Conservation (phyloP, 2,329 filamentous ascomycete species). For the Nakataea oryzae region DNA sequence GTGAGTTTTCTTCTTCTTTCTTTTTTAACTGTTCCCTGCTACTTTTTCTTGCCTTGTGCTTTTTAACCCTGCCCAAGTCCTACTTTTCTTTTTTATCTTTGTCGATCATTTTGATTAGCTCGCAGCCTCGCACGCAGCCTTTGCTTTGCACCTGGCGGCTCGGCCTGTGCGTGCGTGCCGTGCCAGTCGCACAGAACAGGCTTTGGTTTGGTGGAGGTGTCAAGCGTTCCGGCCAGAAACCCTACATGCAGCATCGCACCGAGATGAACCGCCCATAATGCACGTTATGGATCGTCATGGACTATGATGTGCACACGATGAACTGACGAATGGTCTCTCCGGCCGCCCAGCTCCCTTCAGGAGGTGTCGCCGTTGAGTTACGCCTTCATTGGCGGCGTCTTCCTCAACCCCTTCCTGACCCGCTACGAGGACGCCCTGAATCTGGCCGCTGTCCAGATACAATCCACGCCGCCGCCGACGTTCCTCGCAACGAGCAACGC, state of each 20-base stretch:
- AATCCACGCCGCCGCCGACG: background rate
- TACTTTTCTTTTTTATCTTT: background rate
- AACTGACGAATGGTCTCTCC: background rate
- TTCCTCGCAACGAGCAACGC: background rate
- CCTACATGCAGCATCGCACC: background rate
- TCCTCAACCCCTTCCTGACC: constrained; percentile 65
- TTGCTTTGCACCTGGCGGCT: background rate
- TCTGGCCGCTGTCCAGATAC: constrained; percentile 39
- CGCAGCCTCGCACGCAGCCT: no score
- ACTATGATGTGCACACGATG: background rate
- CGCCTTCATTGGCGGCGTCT: constrained; percentile 76
- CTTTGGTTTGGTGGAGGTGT: background rate
- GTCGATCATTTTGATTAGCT: background rate
- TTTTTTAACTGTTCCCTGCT: background rate
- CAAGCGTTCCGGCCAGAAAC: background rate
- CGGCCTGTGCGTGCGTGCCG: background rate
- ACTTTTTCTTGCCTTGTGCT: background rate
- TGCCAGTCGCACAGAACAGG: background rate
- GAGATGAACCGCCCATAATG: background rate
- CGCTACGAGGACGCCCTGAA: constrained; percentile 63
- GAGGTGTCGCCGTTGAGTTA: constrained; percentile 80
- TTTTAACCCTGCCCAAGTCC: no score
- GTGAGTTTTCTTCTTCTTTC: constrained; percentile 26
- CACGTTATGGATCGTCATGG: background rate
- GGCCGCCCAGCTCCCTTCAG: constrained; percentile 61